These are phyloP conservation scores for Fusarium verrucosum DNA, from an alignment of 2,329 filamentous ascomycete species.

Conservation along the genomic window DNA sequence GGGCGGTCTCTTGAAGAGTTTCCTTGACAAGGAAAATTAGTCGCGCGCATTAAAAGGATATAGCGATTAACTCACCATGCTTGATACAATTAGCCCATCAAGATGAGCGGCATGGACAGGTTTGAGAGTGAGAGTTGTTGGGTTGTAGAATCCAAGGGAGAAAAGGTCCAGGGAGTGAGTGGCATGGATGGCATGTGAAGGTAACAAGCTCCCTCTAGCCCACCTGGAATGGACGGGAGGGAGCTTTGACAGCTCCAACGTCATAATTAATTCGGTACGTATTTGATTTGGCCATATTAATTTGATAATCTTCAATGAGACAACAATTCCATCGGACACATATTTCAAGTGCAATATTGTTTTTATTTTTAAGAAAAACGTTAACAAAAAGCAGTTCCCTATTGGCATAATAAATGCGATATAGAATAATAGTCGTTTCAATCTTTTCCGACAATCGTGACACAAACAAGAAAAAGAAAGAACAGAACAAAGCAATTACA, in stretches of 20 bases:
- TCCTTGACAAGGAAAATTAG: slow-evolving; percentile 43
- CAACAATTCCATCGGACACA: neutral
- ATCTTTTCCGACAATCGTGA: slow-evolving; percentile 36
- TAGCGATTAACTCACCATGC: slow-evolving; percentile 31
- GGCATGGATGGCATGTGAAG: slow-evolving; percentile 41
- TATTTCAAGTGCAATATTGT: neutral
- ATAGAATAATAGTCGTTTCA: slow-evolving; percentile 33
- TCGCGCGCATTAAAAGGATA: neutral
- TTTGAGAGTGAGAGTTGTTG: neutral
- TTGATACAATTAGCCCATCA: slow-evolving; percentile 10
- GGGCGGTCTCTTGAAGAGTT: slow-evolving; percentile 49
- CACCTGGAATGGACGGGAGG: neutral
- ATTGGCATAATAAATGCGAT: neutral
- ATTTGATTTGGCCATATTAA: neutral
- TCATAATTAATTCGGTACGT: slow-evolving; percentile 41
- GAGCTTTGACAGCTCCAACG: slow-evolving; percentile 33
- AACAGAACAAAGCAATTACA: slow-evolving; percentile 7
- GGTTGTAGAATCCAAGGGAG: slow-evolving; percentile 15
- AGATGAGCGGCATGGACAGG: slow-evolving; percentile 11
- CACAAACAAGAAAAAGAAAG: slow-evolving; percentile 10
- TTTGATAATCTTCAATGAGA: neutral
- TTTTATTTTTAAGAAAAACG: neutral
- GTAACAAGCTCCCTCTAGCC: neutral
- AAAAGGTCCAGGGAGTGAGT: slow-evolving; percentile 7
- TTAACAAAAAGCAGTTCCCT: neutral